These are phyloP conservation scores for Coriaria nepalensis DNA, from an alignment of 306 rosid species.

Conservation along the genomic window DNA sequence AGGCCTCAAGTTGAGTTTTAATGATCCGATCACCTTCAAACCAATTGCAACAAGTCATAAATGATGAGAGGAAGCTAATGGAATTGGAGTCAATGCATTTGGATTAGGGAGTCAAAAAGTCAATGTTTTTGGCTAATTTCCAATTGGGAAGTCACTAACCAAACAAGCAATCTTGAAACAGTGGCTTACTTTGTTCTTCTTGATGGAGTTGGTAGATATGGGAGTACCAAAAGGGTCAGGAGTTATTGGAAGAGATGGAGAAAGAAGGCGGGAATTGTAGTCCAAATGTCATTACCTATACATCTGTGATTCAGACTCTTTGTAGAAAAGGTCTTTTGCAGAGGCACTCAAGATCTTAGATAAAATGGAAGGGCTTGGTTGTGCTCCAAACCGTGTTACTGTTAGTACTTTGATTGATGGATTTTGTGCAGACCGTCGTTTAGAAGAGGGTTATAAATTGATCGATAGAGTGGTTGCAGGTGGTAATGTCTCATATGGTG, in stretches of 20 bases:
- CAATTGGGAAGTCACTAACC: no score
- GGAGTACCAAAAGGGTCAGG: slow-evolving; percentile 39
- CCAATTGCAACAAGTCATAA: no score
- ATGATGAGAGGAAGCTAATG: no score
- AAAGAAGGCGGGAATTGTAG: slow-evolving; percentile 34
- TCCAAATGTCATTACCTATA: slow-evolving; percentile 70
- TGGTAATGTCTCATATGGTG: slow-evolving; percentile 39
- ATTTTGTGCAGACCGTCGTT: slow-evolving; percentile 30
- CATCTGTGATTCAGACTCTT: slow-evolving; percentile 54
- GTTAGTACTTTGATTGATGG: slow-evolving; percentile 36
- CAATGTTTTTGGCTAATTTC: no score
- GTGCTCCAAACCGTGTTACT: slow-evolving; percentile 52
- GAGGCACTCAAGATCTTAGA: slow-evolving; percentile 56
- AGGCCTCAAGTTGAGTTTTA: no score
- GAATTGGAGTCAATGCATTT: no score
- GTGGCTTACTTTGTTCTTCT: slow-evolving; percentile 58
- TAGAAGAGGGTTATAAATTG: slow-evolving; percentile 51
- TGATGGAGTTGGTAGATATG: slow-evolving; percentile 39
- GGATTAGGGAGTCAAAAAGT: no score
- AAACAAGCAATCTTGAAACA: no score
- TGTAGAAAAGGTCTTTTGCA: slow-evolving; percentile 38
- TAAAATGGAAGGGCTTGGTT: slow-evolving; percentile 57
- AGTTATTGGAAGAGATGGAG: slow-evolving; percentile 70
- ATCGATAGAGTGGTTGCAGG: slow-evolving; percentile 36
- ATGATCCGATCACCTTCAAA: no score